Percentiles rank a stretch among this genome's conserved stretches.
Conservation (phyloP, 768 basidiomycete genomes). For the Cystofilobasidium capitatum region DNA sequence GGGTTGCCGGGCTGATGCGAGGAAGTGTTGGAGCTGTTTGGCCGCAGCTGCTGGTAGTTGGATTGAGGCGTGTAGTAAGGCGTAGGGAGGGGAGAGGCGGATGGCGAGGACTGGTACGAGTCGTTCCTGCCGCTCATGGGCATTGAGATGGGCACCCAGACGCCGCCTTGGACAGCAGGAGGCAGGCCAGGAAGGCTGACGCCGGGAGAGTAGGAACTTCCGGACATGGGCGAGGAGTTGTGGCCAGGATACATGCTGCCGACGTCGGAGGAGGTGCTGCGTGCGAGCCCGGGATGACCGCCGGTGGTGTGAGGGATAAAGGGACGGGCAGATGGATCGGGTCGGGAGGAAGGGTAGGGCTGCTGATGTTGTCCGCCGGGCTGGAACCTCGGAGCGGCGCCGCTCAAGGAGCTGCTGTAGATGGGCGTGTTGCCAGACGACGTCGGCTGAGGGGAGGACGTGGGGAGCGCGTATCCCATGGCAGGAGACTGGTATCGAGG, state of each 20-base stretch:
- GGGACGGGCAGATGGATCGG: not conserved
- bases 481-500: not conserved
- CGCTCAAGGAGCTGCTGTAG: slow-evolving; percentile 2
- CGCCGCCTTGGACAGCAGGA: not conserved
- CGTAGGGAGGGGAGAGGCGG: not conserved
- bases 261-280: not conserved
- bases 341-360: not conserved
- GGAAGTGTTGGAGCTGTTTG: not conserved
- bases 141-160: slow-evolving; percentile 9
- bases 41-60: not conserved
- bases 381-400: not conserved
- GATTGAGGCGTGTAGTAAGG: not conserved
- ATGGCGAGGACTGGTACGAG: not conserved
- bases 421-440: not conserved
- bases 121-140: not conserved
- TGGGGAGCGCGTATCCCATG: not conserved
- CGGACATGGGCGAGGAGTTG: not conserved
- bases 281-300: not conserved
- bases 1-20: not conserved
- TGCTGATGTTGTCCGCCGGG: not conserved
- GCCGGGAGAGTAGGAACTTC: not conserved
- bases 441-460: not conserved
- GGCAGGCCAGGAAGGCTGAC: not conserved
- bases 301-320: not conserved
- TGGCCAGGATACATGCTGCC: not conserved